phyloP scores from a whole-genome alignment of 164 flowering plant species.

The Akebia trifoliata region DNA sequence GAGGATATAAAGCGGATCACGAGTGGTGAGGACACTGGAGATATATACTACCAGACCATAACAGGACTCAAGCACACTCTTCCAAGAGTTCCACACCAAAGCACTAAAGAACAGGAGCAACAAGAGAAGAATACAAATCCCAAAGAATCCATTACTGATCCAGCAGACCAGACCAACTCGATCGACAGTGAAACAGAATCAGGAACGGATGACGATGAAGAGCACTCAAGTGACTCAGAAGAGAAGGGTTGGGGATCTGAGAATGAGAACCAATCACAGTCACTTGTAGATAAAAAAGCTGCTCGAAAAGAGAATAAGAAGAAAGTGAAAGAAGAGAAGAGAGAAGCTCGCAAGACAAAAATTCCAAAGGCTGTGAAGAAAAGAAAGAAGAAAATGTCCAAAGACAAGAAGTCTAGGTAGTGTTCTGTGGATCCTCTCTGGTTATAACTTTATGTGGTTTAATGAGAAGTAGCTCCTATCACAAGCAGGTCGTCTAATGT shows the following conservation, averaged over 20 bases:
- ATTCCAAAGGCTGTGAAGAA: conserved; percentile 89
- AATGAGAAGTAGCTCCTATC: background rate
- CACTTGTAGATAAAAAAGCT: conserved; percentile 54
- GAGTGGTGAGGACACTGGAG: conserved; percentile 71
- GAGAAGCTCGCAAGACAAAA: conserved; percentile 84
- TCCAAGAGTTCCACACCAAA: conserved; percentile 18
- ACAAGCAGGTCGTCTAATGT: too few species aligned
- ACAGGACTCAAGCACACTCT: conserved; percentile 78
- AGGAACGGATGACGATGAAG: conserved; percentile 46
- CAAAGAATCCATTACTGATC: conserved; percentile 14
- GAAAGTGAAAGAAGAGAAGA: conserved; percentile 96
- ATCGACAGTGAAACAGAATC: conserved; percentile 30
- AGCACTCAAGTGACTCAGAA: conserved; percentile 32
- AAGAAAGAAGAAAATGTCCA: conserved; percentile 78
- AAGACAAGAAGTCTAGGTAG: conserved; percentile 61
- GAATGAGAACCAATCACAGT: conserved; percentile 14
- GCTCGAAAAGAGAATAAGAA: conserved; percentile 93
- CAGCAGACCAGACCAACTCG: conserved; percentile 7
- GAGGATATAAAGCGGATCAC: conserved; percentile 65
- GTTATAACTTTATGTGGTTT: background rate
- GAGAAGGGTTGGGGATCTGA: conserved; percentile 26
- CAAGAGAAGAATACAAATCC: conserved; percentile 8
- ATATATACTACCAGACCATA: conserved; percentile 70
- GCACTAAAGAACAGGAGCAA: conserved; percentile 16
- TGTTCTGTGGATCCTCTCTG: background rate